Evolutionary conservation across 2,329 filamentous ascomycete species (phyloP), one percentile per base, ranked within the genome.

Genomic region (Aspergillus calidoustus): DNA sequence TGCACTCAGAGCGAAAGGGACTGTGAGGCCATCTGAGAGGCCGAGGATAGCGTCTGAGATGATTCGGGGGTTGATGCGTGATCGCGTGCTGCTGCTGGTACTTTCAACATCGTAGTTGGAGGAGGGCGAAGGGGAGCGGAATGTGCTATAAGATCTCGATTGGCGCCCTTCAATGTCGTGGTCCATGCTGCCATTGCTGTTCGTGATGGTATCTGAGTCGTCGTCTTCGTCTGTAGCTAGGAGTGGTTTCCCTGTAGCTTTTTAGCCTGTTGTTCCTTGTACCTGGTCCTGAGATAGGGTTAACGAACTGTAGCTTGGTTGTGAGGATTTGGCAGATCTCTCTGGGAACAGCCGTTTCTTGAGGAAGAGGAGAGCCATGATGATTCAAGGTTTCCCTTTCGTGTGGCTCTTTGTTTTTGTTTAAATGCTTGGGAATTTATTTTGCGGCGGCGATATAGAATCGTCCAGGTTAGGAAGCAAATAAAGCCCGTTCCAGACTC

Each of bases 1-100:
- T 0, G 91, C 90, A 0, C 89, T 92, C 57, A 93, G 79, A 9
- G 91, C 91, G 66, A 93, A 93, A 1, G 91, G 91, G 0, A 93
- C 91, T 0, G 91, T 93, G 64, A 93, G 80, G 3, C 91, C 91
- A 72, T 93, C 91, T 1, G 90, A 89, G 67, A 93, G 87, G 41
- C 91, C 91, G 63, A 93, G 87, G 64, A 91, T 92, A 62, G 88
- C 82, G 75, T 91, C 82, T 4, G 82, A 81, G 49, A 84, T 75
- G 50, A 82, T 78, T 22, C 81, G 76, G 7, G 79, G 75, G 64
- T 79, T 77, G 60, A 80, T 71, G 30, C 76, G 74, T 15, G 70
- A 68, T 17, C 77, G 73, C 2, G 69, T 71, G 59, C 62, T 68
- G 59, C 57, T 65, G 52, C 68, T 69, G 23, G 64, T 65, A 38